Conservation (phyloP, 257 asterid genomes). For the Solanum dulcamara region DNA sequence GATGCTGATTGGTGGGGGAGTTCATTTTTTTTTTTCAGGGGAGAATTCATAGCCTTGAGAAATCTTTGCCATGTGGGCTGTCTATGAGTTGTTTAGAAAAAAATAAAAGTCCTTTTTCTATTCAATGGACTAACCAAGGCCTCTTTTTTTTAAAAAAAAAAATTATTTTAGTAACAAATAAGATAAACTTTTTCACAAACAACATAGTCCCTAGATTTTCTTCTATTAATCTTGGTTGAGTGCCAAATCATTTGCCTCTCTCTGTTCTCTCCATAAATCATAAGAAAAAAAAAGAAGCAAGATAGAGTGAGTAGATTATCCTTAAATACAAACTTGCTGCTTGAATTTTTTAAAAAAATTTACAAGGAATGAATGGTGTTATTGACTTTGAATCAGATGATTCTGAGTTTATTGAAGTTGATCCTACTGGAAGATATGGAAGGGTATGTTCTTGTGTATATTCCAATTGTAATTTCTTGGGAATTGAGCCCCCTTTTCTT, state of each 20-base stretch:
- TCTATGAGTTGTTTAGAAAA: constrained; percentile 17
- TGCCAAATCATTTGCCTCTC: background rate
- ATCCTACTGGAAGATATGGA: constrained; percentile 95
- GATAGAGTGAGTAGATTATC: background rate
- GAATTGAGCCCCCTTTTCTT: background rate
- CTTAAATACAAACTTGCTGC: no score
- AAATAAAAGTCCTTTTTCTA: constrained; percentile 4
- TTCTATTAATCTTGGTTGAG: background rate
- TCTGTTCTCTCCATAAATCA: background rate
- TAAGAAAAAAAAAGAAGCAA: background rate
- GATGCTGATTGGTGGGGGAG: no score
- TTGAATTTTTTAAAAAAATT: no score
- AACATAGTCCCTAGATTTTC: constrained; percentile 12
- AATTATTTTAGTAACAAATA: no score
- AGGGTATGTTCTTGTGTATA: constrained; percentile 39
- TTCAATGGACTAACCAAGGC: constrained; percentile 39
- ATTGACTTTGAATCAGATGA: constrained; percentile 49
- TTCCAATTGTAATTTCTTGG: background rate
- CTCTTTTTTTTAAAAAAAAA: background rate
- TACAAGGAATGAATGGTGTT: constrained; percentile 48
- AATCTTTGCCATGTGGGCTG: constrained; percentile 19
- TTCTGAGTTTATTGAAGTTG: constrained; percentile 79
- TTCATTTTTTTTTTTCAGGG: no score
- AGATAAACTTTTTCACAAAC: background rate
- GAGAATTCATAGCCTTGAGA: constrained; percentile 9